These are phyloP conservation scores for Colletotrichum kahawae DNA, from an alignment of 2,329 filamentous ascomycete species.

Conservation along the genomic window DNA sequence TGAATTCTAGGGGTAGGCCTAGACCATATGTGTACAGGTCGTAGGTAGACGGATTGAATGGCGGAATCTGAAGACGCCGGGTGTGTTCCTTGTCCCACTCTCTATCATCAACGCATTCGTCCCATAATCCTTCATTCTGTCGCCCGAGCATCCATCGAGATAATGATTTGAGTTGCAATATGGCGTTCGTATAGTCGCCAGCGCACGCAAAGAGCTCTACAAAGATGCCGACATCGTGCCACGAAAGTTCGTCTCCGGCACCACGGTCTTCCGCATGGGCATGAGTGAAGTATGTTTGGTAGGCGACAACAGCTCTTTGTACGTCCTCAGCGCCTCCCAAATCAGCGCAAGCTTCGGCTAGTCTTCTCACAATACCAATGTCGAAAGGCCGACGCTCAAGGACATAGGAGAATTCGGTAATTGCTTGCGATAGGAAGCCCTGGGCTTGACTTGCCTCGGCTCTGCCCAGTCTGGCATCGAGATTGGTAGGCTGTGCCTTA, in stretches of 20 bases:
- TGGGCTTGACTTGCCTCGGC: conserved; percentile 62
- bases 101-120: conserved; percentile 73
- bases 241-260: conserved; percentile 54
- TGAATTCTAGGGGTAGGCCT: conserved; percentile 79
- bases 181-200: conserved; percentile 67
- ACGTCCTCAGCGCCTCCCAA: conserved; percentile 49
- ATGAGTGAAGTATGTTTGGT: conserved; percentile 51
- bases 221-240: conserved; percentile 87
- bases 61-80: conserved; percentile 66
- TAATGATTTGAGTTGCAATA: conserved; percentile 72
- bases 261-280: conserved; percentile 32
- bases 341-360: conserved; percentile 63
- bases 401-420: conserved; percentile 61
- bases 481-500: conserved; percentile 59
- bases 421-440: conserved; percentile 58
- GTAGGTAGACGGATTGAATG: conserved; percentile 63
- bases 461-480: conserved; percentile 64
- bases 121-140: conserved; percentile 76
- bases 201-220: conserved; percentile 77
- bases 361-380: conserved; percentile 57
- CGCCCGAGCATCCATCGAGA: conserved; percentile 85
- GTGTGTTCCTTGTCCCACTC: conserved; percentile 84
- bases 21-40: conserved; percentile 68
- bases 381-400: conserved; percentile 59
- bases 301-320: conserved; percentile 51